A percentile compares a stretch with the other conserved stretches of the same genome.
Evolutionary conservation across 495 filamentous ascomycete genomes (phyloP).

Genomic region (Aspergillus sclerotiicarbonarius): DNA sequence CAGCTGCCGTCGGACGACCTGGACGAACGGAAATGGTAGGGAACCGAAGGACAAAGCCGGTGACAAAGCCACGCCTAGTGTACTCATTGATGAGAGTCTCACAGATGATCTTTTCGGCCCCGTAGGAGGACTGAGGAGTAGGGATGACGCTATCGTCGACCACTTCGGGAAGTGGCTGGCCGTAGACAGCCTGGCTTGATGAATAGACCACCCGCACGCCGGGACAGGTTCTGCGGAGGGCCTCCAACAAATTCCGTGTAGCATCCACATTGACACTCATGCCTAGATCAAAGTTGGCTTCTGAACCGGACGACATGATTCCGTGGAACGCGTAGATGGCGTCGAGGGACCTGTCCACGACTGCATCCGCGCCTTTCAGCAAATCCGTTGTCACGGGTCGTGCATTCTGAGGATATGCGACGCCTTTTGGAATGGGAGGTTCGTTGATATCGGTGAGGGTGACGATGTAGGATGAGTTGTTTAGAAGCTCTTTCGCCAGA

Average conservation of each 20-base stretch:
- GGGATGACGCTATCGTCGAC: constrained; percentile 57
- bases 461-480: constrained; percentile 52
- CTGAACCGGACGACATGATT: constrained; percentile 74
- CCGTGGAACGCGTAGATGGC: constrained; percentile 77
- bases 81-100: constrained; percentile 72
- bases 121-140: constrained; percentile 68
- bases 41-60: constrained; percentile 64
- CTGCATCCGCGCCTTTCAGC: constrained; percentile 44
- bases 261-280: constrained; percentile 70
- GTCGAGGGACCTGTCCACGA: constrained; percentile 53
- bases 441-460: constrained; percentile 61
- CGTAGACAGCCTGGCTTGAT: constrained; percentile 57
- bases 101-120: constrained; percentile 70
- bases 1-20: constrained; percentile 65
- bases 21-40: constrained; percentile 71
- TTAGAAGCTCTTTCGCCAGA: constrained; percentile 58
- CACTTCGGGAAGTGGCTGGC: constrained; percentile 48
- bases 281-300: constrained; percentile 69
- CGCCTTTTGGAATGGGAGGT: constrained; percentile 51
- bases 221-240: constrained; percentile 51
- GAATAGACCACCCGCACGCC: constrained; percentile 64
- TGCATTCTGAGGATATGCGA: constrained; percentile 53
- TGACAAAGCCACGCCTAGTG: constrained; percentile 62
- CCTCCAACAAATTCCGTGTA: constrained; percentile 59
- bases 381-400: constrained; percentile 57